Conservation (phyloP, 768 basidiomycete genomes). For the Scleroderma citrinum region DNA sequence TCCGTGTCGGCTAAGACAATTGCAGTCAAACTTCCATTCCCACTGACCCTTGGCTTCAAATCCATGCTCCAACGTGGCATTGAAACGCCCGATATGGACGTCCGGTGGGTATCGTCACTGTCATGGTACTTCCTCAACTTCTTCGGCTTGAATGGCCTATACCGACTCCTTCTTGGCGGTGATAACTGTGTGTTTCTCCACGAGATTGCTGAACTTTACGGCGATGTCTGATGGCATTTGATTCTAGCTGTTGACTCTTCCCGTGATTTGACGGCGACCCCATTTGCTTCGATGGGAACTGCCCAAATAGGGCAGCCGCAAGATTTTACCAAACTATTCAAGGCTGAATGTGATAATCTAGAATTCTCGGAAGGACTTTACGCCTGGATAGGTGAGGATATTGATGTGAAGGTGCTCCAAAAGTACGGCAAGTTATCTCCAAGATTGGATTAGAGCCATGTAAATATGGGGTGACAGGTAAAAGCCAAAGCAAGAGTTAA, state of each 20-base stretch:
- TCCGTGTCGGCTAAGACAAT: constrained; percentile 3
- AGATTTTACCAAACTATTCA: constrained; percentile 87
- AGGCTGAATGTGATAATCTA: constrained; percentile 87
- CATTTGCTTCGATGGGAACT: constrained; percentile 53
- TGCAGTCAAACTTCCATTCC: constrained; percentile 93
- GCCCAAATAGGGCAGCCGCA: constrained; percentile 55
- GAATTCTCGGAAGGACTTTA: constrained; percentile 87
- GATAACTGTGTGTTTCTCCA: constrained; percentile 66
- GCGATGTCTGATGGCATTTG: constrained; percentile 12
- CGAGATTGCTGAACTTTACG: constrained; percentile 1
- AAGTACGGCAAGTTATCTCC: constrained; percentile 63
- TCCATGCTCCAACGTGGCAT: constrained; percentile 96
- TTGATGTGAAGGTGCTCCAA: constrained; percentile 72
- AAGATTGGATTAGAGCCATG: constrained; percentile 16
- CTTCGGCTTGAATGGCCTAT: constrained; percentile 94
- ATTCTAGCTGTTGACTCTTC: constrained; percentile 70
- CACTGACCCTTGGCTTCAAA: constrained; percentile 94
- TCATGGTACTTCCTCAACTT: constrained; percentile 99
- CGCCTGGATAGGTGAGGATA: constrained; percentile 73
- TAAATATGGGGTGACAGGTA: constrained; percentile 5
- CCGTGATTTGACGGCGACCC: constrained; percentile 63
- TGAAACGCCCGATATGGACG: constrained; percentile 94
- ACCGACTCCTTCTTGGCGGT: constrained; percentile 85
- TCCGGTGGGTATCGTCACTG: constrained; percentile 96
- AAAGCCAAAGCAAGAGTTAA: constrained; percentile 10